Base-by-base conservation (phyloP, 139 green algal species). In the Asterochloris erici region DNA sequence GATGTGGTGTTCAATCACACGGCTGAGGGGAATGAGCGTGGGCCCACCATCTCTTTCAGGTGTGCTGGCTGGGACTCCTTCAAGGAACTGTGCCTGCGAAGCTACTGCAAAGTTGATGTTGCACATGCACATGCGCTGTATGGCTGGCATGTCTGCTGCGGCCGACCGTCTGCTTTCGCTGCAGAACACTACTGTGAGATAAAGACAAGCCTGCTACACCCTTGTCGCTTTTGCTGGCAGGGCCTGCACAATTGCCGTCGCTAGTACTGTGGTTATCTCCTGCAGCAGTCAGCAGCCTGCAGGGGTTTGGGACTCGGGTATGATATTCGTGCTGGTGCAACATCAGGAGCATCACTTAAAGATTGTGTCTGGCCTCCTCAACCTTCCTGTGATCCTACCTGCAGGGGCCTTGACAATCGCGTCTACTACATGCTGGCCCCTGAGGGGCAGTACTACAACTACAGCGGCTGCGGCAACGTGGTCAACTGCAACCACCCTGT, bases 1-100 rank as follows among this genome's bases (percentile, higher is more conserved):
- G 97, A 99, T 81, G 95, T 99, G 11, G 97, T 99, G 73, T 98
- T 98, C 93, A 99, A 99, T 90, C 97, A 99, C 93, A 99, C 97
- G 14, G 95, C 96, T 10, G 97, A 99, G 86, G 95, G 95, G 74
- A 98, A 98, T 87, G 93, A 99, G 75, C 80, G 87, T 66, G 96
- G 96, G 0, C 95, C 95, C 63, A 94, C 92, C 14, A 79, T 98
- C 14, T 97, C 90, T n/a, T 99, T 99, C 91, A 87, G 93, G 87
- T 88, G 77, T n/a, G 78, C 14, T 28, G 19, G 29, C 2, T 54
- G 2, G 38, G 38, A n/a, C 38, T 54, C 38, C 6, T 54, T 54
- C 38, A 54, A 54, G 38, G 6, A 2, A 54, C 38, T 54, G 38
- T 6, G 38, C 4, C 38, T 10, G 38, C 38, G 38, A 54, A 54